Base-by-base conservation (phyloP, 2,329 filamentous ascomycete genomes). In the Helotiales sp. region DNA sequence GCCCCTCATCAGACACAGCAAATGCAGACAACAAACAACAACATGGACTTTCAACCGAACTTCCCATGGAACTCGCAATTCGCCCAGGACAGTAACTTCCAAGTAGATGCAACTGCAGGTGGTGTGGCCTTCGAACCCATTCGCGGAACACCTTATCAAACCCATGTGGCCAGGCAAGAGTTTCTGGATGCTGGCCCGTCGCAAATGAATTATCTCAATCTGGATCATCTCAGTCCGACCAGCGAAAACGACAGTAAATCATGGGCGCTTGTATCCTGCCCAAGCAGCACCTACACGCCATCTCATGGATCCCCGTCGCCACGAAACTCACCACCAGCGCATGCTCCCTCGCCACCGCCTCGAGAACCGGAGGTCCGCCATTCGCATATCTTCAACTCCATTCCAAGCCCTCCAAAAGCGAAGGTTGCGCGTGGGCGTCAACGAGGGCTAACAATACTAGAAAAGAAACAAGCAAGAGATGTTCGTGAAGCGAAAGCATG, bases 111-210 rank as follows among this genome's bases (percentile, higher is more conserved):
- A 26, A 69, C 63, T 50, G 3, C 71, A 6, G 69, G 68, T 7
- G 50, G 52, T 34, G 69, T 71, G 7, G 45, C 69, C 11, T 74
- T 97, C 60, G 85, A 90, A 65, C 83, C 87, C 15, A 85, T 86
- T 8, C 57, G 62, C 8, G 84, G 82, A 20, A 84, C 88, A 40
- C 80, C 87, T 64, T 91, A 92, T 75, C 80, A 86, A 32, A 84
- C 87, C 69, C 85, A 90, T 76, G 87, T 89, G 61, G 84, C 91
- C 71, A 88, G 90, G 64, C 85, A 93, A 78, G 84, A 87, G 43
- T 97, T 97, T 81, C 82, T 97, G n/a, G 83, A 68, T 22, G 63
- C 57, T 52, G 22, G 24, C 10, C 61, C 54, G 43, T 55, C 40
- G n/a, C 66, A 47, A 7, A 64, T 57, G 22, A 45, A 61, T 7